Conservation (phyloP, 805 yeast genomes). For the Suhomyces sp. region DNA sequence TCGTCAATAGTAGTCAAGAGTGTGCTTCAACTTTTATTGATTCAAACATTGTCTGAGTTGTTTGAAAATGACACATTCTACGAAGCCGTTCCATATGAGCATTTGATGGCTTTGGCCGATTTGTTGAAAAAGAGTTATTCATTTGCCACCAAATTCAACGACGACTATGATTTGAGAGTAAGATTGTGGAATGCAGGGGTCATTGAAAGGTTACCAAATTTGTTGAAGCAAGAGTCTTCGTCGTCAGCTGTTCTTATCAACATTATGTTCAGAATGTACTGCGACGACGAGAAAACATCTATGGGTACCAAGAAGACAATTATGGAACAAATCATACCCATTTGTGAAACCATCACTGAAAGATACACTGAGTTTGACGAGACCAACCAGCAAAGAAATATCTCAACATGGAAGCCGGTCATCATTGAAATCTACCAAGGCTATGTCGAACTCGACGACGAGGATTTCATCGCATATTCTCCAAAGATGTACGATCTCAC, state of each 20-base stretch:
- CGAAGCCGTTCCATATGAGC: slow-evolving; percentile 60
- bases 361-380: slow-evolving; percentile 74
- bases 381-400: slow-evolving; percentile 72
- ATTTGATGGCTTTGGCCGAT: slow-evolving; percentile 57
- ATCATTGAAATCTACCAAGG: slow-evolving; percentile 86
- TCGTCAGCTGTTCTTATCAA: slow-evolving; percentile 85
- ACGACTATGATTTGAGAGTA: slow-evolving; percentile 82
- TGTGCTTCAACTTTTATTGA: slow-evolving; percentile 83
- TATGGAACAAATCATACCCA: slow-evolving; percentile 55
- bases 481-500: slow-evolving; percentile 61
- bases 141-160: slow-evolving; percentile 85
- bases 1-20: slow-evolving; percentile 87
- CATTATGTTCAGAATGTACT: slow-evolving; percentile 74
- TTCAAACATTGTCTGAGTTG: slow-evolving; percentile 79
- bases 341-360: slow-evolving; percentile 67
- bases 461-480: slow-evolving; percentile 59
- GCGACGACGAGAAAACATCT: slow-evolving; percentile 54
- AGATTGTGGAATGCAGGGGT: slow-evolving; percentile 88
- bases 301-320: slow-evolving; percentile 45
- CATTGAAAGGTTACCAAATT: slow-evolving; percentile 87
- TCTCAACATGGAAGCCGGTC: slow-evolving; percentile 88
- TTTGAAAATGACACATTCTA: slow-evolving; percentile 70
- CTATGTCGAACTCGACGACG: slow-evolving; percentile 69
- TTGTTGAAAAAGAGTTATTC: slow-evolving; percentile 67
- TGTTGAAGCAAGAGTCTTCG: slow-evolving; percentile 86